Conservation (phyloP, 805 yeast genomes). For the Metschnikowia dekortorum region DNA sequence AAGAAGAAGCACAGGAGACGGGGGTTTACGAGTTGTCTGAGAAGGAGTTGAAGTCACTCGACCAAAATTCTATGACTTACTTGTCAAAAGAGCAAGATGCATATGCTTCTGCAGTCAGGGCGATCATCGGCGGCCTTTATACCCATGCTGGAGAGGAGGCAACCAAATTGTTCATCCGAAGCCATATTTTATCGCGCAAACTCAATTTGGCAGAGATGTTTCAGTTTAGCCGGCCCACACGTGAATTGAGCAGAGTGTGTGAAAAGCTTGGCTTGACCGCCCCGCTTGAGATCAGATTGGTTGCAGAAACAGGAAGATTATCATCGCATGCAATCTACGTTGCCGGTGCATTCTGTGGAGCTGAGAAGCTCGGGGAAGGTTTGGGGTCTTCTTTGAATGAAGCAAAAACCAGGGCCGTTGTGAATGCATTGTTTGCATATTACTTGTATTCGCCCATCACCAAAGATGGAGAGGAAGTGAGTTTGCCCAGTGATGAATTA, state of each 20-base stretch:
- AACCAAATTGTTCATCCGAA: conserved; percentile 64
- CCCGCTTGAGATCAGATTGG: conserved; percentile 69
- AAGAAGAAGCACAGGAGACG: conserved; percentile 33
- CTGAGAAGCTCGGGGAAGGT: conserved; percentile 84
- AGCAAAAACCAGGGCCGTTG: conserved; percentile 89
- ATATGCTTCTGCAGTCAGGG: conserved; percentile 69
- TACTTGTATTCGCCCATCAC: conserved; percentile 83
- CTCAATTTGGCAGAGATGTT: conserved; percentile 71
- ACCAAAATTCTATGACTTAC: conserved; percentile 17
- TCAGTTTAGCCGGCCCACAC: conserved; percentile 77
- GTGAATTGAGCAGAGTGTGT: conserved; percentile 75
- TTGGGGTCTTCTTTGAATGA: conserved; percentile 87
- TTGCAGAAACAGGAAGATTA: conserved; percentile 91
- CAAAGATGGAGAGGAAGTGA: conserved; percentile 35
- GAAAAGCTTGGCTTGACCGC: conserved; percentile 66
- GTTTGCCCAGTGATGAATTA: conserved; percentile 56
- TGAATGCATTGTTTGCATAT: conserved; percentile 85
- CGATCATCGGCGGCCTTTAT: conserved; percentile 79
- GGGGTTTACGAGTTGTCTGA: conserved; percentile 46
- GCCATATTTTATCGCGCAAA: conserved; percentile 79
- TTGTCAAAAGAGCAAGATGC: conserved; percentile 41
- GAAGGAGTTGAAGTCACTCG: conserved; percentile 18
- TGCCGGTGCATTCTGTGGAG: conserved; percentile 87
- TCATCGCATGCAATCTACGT: conserved; percentile 81
- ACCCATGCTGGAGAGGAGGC: conserved; percentile 63